phyloP scores from a whole-genome alignment of 805 yeast genomes.

The Myxozyma geophila region DNA sequence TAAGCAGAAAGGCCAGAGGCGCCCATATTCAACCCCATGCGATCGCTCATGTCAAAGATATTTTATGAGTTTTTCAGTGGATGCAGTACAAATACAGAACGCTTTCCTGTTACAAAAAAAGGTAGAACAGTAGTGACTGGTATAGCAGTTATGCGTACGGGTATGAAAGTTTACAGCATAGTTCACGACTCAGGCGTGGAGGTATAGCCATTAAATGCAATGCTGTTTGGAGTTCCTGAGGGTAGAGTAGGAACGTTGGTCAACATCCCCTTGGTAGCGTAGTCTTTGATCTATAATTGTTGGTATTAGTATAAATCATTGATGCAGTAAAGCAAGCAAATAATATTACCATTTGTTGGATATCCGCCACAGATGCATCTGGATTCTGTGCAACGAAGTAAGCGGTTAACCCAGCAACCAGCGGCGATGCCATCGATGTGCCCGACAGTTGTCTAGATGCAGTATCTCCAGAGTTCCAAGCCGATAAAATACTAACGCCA shows the following conservation, averaged over 20 bases:
- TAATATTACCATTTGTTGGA: constrained; percentile 35
- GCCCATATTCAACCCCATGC: too few relatives aligned
- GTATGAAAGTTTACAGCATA: background rate
- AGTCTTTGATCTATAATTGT: constrained; percentile 8
- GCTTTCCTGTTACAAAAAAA: too few relatives aligned
- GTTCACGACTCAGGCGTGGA: background rate
- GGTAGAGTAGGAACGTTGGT: constrained; percentile 2
- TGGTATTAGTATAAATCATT: background rate
- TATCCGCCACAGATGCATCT: constrained; percentile 31
- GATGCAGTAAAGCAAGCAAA: background rate
- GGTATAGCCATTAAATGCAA: constrained; percentile 25
- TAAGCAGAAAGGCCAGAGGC: too few relatives aligned
- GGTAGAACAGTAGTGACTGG: too few relatives aligned
- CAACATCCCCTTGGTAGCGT: constrained; percentile 16
- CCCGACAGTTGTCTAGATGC: constrained; percentile 50
- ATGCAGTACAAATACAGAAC: too few relatives aligned
- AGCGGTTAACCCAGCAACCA: constrained; percentile 86
- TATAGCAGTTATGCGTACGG: too few relatives aligned
- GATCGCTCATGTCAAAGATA: too few relatives aligned
- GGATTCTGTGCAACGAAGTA: constrained; percentile 49
- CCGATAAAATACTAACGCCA: constrained; percentile 75
- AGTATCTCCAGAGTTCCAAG: constrained; percentile 40
- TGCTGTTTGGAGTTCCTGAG: constrained; percentile 19
- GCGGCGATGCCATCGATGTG: constrained; percentile 98
- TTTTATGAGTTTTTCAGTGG: too few relatives aligned